Evolutionary conservation across 2,329 filamentous ascomycete genomes (phyloP), one percentile per base, ranked within the genome.

Genomic region (Cercospora brassicicola): DNA sequence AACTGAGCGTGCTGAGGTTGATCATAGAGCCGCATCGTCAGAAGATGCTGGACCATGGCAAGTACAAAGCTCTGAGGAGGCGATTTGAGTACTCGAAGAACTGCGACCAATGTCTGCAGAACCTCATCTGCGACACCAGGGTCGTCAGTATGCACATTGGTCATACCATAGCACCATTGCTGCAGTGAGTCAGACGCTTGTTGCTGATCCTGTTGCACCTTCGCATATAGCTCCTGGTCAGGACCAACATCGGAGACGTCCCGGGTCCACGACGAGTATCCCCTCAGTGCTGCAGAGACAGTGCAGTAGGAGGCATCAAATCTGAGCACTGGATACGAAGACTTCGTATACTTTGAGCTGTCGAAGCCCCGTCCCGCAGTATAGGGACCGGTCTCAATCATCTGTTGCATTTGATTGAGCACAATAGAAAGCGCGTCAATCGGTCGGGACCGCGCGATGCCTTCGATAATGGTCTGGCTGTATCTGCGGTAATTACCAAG

Each of bases 401-500:
- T 86, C 53, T 86, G 85, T 70, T 95, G 91, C 28, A 94, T 91
- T 73, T 91, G 89, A 15, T 85, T 84, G n/a, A 99, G 86, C 62
- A 98, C 94, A 79, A 97, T 92, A 48, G 89, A 87, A 71, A 98
- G 89, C 0, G 94, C 94, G 69, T 97, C 94, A 61, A 91, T 87
- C 2, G 94, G 89, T 73, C 92, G 91, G 73, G 91, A 87, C 72
- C 91, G 87, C 23, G 96, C 93, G 70, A 98, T 92, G 15, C 87
- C 87, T 79, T 98, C 94, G 65, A 99, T 93, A 28, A 97, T 87
- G 68, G 92, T 90, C 2, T 90, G 89, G 78, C 93, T 95, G 76
- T 97, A 98, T 67, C 95, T 88, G 45, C 95, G 87, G 79, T 99
- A 99, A 76, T 99, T 98, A 3, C 94, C 93, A 10, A 98, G 85